Evolutionary conservation across 129 eudicot species (phyloP).

Genomic region (Heracleum sosnowskyi): DNA sequence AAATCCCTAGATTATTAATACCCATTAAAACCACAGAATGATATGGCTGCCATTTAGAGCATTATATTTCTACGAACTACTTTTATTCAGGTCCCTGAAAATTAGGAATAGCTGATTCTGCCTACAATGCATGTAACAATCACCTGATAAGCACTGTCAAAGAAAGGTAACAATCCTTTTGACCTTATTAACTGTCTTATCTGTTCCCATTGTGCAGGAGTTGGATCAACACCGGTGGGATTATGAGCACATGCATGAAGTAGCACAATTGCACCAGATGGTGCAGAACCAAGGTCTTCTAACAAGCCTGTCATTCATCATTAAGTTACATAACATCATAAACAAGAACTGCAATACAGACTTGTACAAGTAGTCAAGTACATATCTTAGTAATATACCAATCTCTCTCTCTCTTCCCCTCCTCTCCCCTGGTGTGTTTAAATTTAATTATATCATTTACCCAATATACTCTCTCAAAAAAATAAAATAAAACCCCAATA

Average conservation of each 20-base stretch:
- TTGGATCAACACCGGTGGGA: constrained; percentile 98
- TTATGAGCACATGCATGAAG: constrained; percentile 99
- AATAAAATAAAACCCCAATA: too few species aligned
- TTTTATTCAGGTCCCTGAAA: neutral
- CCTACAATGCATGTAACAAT: neutral
- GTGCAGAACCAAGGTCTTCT: constrained; percentile 91
- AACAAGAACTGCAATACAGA: neutral
- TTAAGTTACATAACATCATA: neutral
- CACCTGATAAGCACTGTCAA: constrained; percentile 97
- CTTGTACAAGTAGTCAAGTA: neutral
- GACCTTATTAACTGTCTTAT: constrained; percentile 79
- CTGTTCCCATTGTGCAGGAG: constrained; percentile 78
- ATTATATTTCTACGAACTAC: neutral
- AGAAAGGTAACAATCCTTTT: constrained; percentile 75
- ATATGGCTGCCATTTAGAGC: neutral
- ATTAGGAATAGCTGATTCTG: neutral
- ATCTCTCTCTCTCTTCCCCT: neutral
- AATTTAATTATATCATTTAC: too few species aligned
- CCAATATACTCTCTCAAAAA: too few species aligned
- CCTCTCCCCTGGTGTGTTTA: too few species aligned
- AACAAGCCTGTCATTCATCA: constrained; percentile 49
- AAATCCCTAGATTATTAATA: constrained; percentile 54
- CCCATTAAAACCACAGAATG: neutral
- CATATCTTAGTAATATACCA: neutral
- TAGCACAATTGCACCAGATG: constrained; percentile 88